A percentile compares a stretch with the other conserved stretches of the same genome.
phyloP scores from a whole-genome alignment of 2,329 filamentous ascomycete species.

The Sporothrix humicola region DNA sequence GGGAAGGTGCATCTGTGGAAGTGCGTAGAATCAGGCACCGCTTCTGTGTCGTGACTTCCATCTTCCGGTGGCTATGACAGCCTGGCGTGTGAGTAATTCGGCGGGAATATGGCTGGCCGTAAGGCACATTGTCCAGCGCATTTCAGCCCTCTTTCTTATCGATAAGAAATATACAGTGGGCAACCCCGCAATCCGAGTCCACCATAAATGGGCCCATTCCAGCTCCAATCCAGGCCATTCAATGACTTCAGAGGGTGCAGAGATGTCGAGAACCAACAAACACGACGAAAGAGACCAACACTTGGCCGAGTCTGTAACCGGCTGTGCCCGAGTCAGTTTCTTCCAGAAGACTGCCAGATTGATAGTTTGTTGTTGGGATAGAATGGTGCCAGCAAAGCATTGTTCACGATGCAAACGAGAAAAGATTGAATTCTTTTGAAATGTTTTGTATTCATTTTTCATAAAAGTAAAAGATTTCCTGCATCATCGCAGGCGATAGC shows the following conservation, averaged over 20 bases:
- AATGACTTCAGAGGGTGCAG: neutral
- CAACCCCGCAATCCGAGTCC: neutral
- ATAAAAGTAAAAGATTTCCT: neutral
- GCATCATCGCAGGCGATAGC: neutral
- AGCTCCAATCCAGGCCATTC: neutral
- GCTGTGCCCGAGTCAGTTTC: neutral
- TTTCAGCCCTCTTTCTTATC: constrained; percentile 25
- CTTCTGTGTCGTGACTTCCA: neutral
- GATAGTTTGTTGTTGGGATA: neutral
- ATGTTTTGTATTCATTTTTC: constrained; percentile 21
- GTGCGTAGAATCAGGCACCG: neutral
- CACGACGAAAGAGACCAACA: neutral
- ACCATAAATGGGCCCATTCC: neutral
- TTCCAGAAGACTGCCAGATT: neutral
- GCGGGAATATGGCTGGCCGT: neutral
- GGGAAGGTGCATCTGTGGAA: neutral
- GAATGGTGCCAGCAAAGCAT: neutral
- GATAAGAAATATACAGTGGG: constrained; percentile 16
- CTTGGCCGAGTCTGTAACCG: neutral
- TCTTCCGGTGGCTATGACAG: neutral
- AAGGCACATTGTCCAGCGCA: neutral
- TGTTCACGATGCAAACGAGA: neutral
- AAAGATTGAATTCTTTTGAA: neutral
- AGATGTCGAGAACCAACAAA: neutral
- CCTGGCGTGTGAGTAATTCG: constrained; percentile 31